Evolutionary conservation across 371 early-diverging fungal genomes (phyloP), one percentile per base, ranked within the genome.

Genomic region (Mucor lusitanicus): DNA sequence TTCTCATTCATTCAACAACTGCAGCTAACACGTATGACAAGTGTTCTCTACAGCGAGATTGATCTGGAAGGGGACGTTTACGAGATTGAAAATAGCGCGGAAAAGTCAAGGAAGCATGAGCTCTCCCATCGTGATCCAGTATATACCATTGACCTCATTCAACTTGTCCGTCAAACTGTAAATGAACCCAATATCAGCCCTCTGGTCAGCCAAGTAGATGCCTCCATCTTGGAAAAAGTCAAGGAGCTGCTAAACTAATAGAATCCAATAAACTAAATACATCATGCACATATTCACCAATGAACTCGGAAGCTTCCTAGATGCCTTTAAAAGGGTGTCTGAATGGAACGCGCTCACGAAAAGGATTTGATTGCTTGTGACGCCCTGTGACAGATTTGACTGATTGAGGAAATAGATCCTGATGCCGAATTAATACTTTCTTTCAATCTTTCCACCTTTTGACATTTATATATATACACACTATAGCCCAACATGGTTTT

Each of bases 41-140:
- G 88, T 63, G 81, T 87, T 3, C 76, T 90, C n/a, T 83, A 88
- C 64, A 83, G 85, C 72, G 88, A 89, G 64, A 83, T 85, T 40
- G 87, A 88, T 40, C 65, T 82, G 21, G 89, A 87, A 48, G 86
- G 85, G 11, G 88, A 86, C 61, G 27, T 79, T 9, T 73, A 77
- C 27, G 85, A 87, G 62, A 75, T 88, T 17, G 90, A 91, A 17
- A 76, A 76, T 11, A 77, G 84, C 9, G 74, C 85, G 0, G 91
- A 90, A 69, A 79, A 73, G 17, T 59, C 59, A 12, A 77, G 88
- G 57, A 76, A 78, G 56, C 46, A 64, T 39, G 76, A 72, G 72
- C 68, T 88, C 7, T 75, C 81, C 46, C 79, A 80, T 28, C 74
- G 76, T 13, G 90, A 90, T 65, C 83, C 85, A 5, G 83, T 87